phyloP scores from a whole-genome alignment of 805 yeast genomes.

The Yarrowia sp. region DNA sequence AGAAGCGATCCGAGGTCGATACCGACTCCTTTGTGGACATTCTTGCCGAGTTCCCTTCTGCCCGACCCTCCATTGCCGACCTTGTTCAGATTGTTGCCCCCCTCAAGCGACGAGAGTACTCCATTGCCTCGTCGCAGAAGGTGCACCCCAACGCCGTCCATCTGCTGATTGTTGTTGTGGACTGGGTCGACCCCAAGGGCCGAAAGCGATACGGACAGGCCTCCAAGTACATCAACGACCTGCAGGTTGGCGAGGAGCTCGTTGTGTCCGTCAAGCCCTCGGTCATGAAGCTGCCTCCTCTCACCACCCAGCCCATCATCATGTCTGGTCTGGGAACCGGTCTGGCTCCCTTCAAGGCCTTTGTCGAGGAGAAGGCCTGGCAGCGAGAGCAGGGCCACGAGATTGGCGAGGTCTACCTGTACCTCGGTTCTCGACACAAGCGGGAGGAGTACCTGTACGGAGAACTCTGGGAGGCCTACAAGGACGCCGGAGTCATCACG shows the following conservation, averaged over 20 bases:
- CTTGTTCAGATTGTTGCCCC: conserved; percentile 79
- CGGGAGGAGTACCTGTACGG: conserved; percentile 95
- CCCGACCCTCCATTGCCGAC: conserved; percentile 75
- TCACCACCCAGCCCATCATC: conserved; percentile 85
- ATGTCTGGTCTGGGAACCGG: conserved; percentile 99
- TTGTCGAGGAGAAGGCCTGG: conserved; percentile 93
- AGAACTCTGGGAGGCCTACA: conserved; percentile 96
- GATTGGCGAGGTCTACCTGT: conserved; percentile 87
- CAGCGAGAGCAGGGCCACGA: conserved; percentile 87
- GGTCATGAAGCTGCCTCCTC: conserved; percentile 93
- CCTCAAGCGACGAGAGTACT: conserved; percentile 94
- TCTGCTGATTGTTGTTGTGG: conserved; percentile 91
- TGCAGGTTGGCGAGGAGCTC: conserved; percentile 79
- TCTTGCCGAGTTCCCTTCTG: conserved; percentile 77
- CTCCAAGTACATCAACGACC: conserved; percentile 85
- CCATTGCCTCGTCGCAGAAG: conserved; percentile 95
- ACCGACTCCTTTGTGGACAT: conserved; percentile 82
- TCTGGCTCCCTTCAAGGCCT: conserved; percentile 97
- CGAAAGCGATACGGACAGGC: conserved; percentile 92
- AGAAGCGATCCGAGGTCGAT: conserved; percentile 83
- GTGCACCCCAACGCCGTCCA: conserved; percentile 91
- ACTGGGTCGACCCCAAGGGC: conserved; percentile 88
- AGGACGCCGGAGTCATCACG: conserved; percentile 88
- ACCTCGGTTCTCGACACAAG: conserved; percentile 93
- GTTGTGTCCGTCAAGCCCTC: conserved; percentile 96